Evolutionary conservation across 352 stramenopile species (phyloP).

Genomic region (Ophiocytium majus): DNA sequence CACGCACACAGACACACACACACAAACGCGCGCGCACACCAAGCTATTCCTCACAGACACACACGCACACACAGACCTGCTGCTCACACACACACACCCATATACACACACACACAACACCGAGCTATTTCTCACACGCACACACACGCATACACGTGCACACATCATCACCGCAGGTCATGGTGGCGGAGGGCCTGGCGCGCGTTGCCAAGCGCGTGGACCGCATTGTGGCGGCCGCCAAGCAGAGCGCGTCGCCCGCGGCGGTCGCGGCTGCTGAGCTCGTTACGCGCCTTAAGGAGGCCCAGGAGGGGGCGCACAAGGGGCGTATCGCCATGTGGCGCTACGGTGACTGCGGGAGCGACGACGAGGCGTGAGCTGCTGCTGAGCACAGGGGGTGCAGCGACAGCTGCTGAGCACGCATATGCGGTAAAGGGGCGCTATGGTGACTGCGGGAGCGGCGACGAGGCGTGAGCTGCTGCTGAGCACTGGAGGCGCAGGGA

Average conservation of each 20-base stretch:
- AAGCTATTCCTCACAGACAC: too few species aligned
- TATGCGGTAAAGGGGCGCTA: constrained; percentile 59
- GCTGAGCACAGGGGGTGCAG: not conserved
- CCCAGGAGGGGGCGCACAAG: constrained; percentile 52
- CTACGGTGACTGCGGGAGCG: constrained; percentile 51
- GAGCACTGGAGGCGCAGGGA: not conserved
- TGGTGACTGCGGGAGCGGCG: constrained; percentile 47
- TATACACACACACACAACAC: too few species aligned
- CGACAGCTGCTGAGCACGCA: not conserved
- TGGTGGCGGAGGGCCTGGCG: constrained; percentile 40
- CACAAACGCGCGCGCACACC: too few species aligned
- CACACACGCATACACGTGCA: too few species aligned
- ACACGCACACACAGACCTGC: too few species aligned
- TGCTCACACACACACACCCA: too few species aligned
- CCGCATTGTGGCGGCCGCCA: not conserved
- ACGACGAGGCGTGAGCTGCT: constrained; percentile 33
- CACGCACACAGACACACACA: too few species aligned
- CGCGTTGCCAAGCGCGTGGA: constrained; percentile 43
- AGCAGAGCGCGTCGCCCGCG: not conserved
- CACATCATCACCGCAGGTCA: too few species aligned
- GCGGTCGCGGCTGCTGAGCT: constrained; percentile 32
- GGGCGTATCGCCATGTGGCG: constrained; percentile 48
- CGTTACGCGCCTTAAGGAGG: constrained; percentile 30
- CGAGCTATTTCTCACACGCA: too few species aligned
- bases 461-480: constrained; percentile 26